Evolutionary conservation across 1,284 basidiomycete genomes (phyloP).

Genomic region (Ganoderma leucocontextum): DNA sequence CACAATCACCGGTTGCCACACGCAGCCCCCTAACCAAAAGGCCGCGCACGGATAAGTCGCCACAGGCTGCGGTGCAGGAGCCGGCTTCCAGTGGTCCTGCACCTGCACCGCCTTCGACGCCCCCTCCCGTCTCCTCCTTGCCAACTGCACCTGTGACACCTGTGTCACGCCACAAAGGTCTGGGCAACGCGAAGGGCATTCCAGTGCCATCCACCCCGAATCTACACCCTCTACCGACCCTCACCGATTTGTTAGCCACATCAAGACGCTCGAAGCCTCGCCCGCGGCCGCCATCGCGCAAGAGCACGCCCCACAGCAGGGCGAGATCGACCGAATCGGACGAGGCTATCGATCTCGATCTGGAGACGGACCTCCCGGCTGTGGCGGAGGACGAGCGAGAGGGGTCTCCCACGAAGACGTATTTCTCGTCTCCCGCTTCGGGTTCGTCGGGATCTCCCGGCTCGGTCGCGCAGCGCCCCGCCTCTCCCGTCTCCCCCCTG

Average conservation of each 20-base stretch:
- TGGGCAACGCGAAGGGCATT: conserved; percentile 41
- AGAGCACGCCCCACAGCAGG: conserved; percentile 27
- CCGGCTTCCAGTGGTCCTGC: conserved; percentile 33
- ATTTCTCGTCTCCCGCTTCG: conserved; percentile 53
- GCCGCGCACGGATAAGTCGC: conserved; percentile 24
- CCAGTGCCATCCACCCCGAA: conserved; percentile 41
- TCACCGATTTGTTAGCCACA: conserved; percentile 47
- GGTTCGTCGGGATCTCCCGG: conserved; percentile 42
- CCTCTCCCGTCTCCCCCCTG: conserved; percentile 49
- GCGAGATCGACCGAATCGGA: conserved; percentile 12
- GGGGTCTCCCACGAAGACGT: conserved; percentile 48
- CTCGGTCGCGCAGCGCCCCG: conserved; percentile 35
- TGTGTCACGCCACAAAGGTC: conserved; percentile 30
- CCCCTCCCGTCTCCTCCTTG: conserved; percentile 33
- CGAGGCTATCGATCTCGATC: conserved; percentile 12
- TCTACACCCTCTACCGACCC: conserved; percentile 38
- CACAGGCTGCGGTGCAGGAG: conserved; percentile 21
- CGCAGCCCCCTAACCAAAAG: conserved; percentile 35
- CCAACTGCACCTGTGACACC: conserved; percentile 29
- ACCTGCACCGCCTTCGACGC: conserved; percentile 38
- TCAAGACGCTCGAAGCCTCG: conserved; percentile 45
- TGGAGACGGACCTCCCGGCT: conserved; percentile 20
- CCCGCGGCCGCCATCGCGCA: conserved; percentile 45
- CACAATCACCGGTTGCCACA: conserved; percentile 15
- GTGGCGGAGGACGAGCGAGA: conserved; percentile 19